Evolutionary conservation across 192 early-diverging fungal species (phyloP), one percentile per base, ranked within the genome.

Genomic region (Coemansia sp.): DNA sequence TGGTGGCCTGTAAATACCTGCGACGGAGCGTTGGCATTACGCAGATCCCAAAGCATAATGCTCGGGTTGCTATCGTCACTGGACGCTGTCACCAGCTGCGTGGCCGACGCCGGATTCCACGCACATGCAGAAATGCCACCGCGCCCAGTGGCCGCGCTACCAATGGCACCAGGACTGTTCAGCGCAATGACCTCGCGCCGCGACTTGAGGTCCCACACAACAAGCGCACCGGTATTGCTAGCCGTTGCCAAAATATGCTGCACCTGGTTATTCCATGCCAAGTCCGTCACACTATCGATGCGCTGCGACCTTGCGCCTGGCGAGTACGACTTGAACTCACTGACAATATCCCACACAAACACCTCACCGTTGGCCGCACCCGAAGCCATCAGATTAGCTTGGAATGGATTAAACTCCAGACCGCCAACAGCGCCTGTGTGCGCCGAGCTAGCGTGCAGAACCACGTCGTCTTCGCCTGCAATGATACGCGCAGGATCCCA

Each of bases 81-180:
- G 11, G 92, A 90, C 4, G 93, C 91, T 32, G 94, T 93, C 20
- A 95, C 90, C 45, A 99, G 82, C 91, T 97, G 94, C 29, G 94
- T 97, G 17, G 95, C 87, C 87, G 93, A 85, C 66, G 92, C 92
- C 3, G 95, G 95, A 71, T 97, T 92, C 97, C 97, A 99, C 4
- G 91, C 87, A 60, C 94, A 75, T 17, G 89, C 85, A 0, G 93
- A 92, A 38, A 94, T 90, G 11, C 90, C 90, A 52, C 87, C 88
- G 42, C 95, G 84, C 16, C 86, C 87, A 31, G 85, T 69, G 60
- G 32, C 36, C 31, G 57, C 59, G 30, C 75, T 77, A 61, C 83
- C 83, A 59, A 85, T 81, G 42, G 71, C 81, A 29, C 84, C 86
- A 7, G 71, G 71, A 56, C 85, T 85, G 64, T 77, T 80, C 48